These are phyloP conservation scores for Nematocida ausubeli DNA, from an alignment of 371 early-diverging fungal species.

Conservation along the genomic window DNA sequence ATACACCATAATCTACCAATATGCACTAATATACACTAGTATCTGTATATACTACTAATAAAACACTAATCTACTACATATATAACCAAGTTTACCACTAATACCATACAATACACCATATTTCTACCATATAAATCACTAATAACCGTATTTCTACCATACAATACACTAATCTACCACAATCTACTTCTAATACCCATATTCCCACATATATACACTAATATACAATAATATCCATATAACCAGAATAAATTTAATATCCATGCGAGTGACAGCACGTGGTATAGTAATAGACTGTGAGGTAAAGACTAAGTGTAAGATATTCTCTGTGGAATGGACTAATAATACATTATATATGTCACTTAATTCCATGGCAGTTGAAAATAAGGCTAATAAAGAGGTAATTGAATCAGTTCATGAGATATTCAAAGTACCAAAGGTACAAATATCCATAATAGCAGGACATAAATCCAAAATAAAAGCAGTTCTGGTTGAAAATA, in stretches of 20 bases:
- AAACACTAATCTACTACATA: no score
- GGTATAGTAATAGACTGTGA: conserved; percentile 31
- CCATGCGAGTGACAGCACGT: conserved; percentile 11
- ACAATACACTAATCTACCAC: no score
- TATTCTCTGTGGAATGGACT: background rate
- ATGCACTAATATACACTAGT: no score
- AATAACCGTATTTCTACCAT: no score
- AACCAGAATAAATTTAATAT: background rate
- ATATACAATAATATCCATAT: background rate
- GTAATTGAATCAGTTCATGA: conserved; percentile 12
- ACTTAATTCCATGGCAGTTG: background rate
- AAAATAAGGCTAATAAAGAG: conserved; percentile 50
- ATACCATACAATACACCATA: no score
- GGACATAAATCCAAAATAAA: conserved; percentile 31
- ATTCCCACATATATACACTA: no score
- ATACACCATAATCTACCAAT: no score
- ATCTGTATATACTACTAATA: no score
- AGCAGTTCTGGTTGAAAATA: conserved; percentile 24
- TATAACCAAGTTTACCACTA: no score
- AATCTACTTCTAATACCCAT: no score
- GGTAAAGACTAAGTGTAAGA: conserved; percentile 39
- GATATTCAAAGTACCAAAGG: background rate
- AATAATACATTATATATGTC: conserved; percentile 9
- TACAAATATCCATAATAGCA: conserved; percentile 1
- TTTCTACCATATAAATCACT: no score